Evolutionary conservation across 139 green algal genomes (phyloP).

Genomic region (Chlamydomonas sphaeroides): DNA sequence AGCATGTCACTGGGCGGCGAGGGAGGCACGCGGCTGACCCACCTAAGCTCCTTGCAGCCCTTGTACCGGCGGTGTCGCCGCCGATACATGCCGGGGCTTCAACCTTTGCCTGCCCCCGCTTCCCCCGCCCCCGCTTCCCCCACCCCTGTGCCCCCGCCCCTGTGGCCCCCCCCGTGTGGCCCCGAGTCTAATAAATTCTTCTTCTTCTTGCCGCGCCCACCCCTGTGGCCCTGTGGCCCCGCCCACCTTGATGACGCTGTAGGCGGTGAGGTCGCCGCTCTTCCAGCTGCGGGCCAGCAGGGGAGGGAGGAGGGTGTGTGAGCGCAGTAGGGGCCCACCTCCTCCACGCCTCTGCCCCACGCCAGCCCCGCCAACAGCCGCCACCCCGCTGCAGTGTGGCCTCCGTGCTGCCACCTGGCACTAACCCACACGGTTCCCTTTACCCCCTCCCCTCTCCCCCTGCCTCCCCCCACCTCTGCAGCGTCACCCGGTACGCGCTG

Average conservation of each 20-base stretch:
- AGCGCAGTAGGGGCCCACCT: no score
- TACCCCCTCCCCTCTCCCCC: background rate
- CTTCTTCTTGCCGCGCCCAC: no score
- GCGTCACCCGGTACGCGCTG: conserved; percentile 73
- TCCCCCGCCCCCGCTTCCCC: no score
- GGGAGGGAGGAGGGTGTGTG: no score
- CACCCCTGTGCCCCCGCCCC: no score
- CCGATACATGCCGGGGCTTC: background rate
- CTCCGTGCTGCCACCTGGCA: background rate
- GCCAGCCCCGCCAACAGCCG: no score
- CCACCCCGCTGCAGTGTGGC: no score
- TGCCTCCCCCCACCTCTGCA: conserved; percentile 59
- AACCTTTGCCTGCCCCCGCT: no score
- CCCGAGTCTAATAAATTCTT: no score
- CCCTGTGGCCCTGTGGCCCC: background rate
- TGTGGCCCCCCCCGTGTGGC: no score
- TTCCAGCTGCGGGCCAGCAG: conserved; percentile 48
- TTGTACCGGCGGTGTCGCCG: background rate
- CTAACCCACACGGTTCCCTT: background rate
- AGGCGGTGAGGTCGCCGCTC: conserved; percentile 47
- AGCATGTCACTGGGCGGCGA: background rate
- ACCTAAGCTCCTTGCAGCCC: background rate
- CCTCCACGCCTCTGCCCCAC: no score
- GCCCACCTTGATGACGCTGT: conserved; percentile 62
- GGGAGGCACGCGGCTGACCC: background rate